A percentile compares a stretch with the other conserved stretches of the same genome.
Conservation (phyloP, 257 asterid genomes). For the Solanum bukasovii region DNA sequence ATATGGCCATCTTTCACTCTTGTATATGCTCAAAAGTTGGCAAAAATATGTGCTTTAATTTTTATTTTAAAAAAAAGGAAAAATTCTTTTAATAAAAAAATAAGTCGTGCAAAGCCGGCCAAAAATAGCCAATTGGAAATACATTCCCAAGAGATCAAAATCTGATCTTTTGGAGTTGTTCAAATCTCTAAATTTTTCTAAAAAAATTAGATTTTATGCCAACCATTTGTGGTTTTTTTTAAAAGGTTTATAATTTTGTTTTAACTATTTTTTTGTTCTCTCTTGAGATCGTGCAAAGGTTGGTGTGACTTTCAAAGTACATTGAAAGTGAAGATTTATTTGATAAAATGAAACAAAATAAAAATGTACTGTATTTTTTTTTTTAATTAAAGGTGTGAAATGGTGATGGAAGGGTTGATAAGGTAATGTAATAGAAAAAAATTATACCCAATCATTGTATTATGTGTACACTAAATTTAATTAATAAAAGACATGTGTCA, state of each 20-base stretch:
- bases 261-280: not conserved
- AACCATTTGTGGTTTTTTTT: not conserved
- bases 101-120: conserved; percentile 1
- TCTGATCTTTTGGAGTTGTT: not conserved
- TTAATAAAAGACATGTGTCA: not conserved
- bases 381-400: not conserved
- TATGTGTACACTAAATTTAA: not conserved
- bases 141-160: not conserved
- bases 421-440: not conserved
- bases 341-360: not conserved
- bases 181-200: not conserved
- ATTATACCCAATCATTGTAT: not conserved
- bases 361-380: not conserved
- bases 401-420: not conserved
- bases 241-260: not conserved
- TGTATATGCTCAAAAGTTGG: too few species aligned
- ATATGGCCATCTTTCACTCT: too few species aligned
- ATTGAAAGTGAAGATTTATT: not conserved
- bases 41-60: not conserved
- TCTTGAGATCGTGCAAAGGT: conserved; percentile 1
- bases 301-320: not conserved
- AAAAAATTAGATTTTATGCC: not conserved
- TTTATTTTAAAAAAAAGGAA: not conserved
- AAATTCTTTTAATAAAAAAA: not conserved
- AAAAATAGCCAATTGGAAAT: not conserved